Evolutionary conservation across 345 rosid species (phyloP), one percentile per base, ranked within the genome.

Genomic region (Euclidium syriacum): DNA sequence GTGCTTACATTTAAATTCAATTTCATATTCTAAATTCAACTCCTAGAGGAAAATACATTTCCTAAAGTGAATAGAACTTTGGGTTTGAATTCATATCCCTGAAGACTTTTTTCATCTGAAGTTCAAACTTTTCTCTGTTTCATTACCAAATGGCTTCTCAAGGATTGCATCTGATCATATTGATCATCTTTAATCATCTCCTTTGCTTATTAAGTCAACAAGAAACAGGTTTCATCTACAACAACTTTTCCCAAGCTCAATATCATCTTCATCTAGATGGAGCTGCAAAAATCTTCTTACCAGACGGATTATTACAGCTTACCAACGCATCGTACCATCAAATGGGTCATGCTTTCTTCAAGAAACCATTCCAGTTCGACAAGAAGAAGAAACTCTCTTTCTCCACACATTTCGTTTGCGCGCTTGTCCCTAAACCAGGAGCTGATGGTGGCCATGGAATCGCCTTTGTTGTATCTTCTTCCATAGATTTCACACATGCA

Each of bases 401-500:
- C 24, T 79, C 76, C 0, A 70, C 83, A 5, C 70, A 25, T 38
- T 81, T 81, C 49, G 80, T 75, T 10, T 75, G 77, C 7, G 64
- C 81, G 25, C 50, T 81, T 5, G 64, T 76, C 18, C 75, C 77
- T 20, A 55, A 76, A 46, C 25, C 75, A 2, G 20, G 41, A 23
- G 40, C 22, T 3, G 78, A 85, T 27, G 72, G 80, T 8, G 85
- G 85, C 50, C 59, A 81, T 40, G 85, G 85, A 8, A 18, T 81
- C 7, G 72, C 85, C 52, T 67, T 80, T 34, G 32, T 53, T 59
- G 64, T 81, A 46, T 58, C 86, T 30, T 56, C 80, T 1, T 62
- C 75, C 10, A 23, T 15, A 18, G 60, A 70, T 3, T 26, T 77
- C 40, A 10, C 26, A 26, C 6, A 52, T 4, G 81, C 76, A 29